Conservation (phyloP, 1,139 yeast species). For the Geotrichum candidum region DNA sequence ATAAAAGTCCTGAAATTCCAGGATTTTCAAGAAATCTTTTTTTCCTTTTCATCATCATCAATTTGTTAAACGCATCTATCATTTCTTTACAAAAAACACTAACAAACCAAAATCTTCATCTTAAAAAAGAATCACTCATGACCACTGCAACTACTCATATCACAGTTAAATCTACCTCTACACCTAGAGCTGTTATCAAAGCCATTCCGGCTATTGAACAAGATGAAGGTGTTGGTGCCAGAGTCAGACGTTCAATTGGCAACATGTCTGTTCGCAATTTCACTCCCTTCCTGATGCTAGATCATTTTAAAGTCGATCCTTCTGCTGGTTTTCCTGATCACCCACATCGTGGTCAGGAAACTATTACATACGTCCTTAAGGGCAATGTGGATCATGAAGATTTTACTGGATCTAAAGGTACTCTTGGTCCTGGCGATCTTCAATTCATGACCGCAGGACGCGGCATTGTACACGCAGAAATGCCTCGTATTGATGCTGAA, state of each 20-base stretch:
- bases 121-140: not conserved
- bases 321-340: constrained; percentile 89
- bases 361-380: constrained; percentile 64
- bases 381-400: constrained; percentile 90
- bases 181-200: constrained; percentile 50
- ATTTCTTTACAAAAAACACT: not conserved
- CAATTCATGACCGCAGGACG: constrained; percentile 95
- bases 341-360: constrained; percentile 90
- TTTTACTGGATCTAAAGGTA: constrained; percentile 78
- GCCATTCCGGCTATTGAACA: constrained; percentile 64
- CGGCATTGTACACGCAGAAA: constrained; percentile 82
- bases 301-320: constrained; percentile 62
- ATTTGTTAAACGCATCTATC: not conserved
- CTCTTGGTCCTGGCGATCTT: constrained; percentile 75
- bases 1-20: not conserved
- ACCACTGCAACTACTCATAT: not conserved
- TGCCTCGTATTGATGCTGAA: constrained; percentile 61
- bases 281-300: constrained; percentile 78
- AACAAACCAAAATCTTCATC: not conserved
- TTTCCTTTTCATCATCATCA: not conserved
- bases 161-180: constrained; percentile 10
- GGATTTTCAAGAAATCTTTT: not conserved
- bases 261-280: constrained; percentile 60
- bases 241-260: constrained; percentile 78
- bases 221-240: constrained; percentile 83